These are phyloP conservation scores for Teunomyces tritomae DNA, from an alignment of 805 yeast genomes.

Conservation along the genomic window DNA sequence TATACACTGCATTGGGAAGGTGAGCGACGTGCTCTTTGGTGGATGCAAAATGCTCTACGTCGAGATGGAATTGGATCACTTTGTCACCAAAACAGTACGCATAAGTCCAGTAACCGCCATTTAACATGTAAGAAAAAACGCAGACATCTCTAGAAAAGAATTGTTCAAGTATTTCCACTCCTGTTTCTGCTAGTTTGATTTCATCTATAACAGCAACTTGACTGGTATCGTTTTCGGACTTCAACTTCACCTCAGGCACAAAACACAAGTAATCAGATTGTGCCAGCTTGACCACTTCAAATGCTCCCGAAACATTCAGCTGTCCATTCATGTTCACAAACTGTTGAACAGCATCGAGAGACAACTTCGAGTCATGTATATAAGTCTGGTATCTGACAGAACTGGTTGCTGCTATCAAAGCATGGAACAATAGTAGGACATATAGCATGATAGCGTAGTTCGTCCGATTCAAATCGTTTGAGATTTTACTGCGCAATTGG, in stretches of 20 bases:
- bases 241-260: slow-evolving; percentile 12
- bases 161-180: slow-evolving; percentile 13
- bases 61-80: slow-evolving; percentile 49
- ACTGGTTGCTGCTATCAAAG: neutral
- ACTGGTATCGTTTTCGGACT: neutral
- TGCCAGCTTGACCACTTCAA: neutral
- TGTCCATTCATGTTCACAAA: neutral
- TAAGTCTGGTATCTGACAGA: neutral
- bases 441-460: neutral
- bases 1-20: slow-evolving; percentile 31
- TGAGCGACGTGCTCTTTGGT: slow-evolving; percentile 30
- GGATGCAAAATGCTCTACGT: slow-evolving; percentile 17
- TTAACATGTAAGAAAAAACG: slow-evolving; percentile 20
- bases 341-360: neutral
- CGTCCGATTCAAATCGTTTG: neutral
- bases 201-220: slow-evolving; percentile 2
- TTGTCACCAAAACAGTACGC: slow-evolving; percentile 49
- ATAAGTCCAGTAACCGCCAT: slow-evolving; percentile 54
- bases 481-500: too few relatives aligned
- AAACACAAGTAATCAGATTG: slow-evolving; percentile 18
- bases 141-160: slow-evolving; percentile 22
- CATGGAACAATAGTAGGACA: neutral
- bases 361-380: neutral
- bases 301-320: neutral
- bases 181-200: slow-evolving; percentile 14